Percentiles rank a stretch among this genome's conserved stretches.
Evolutionary conservation across 805 yeast genomes (phyloP).

Genomic region (Candida pseudofarinosa): DNA sequence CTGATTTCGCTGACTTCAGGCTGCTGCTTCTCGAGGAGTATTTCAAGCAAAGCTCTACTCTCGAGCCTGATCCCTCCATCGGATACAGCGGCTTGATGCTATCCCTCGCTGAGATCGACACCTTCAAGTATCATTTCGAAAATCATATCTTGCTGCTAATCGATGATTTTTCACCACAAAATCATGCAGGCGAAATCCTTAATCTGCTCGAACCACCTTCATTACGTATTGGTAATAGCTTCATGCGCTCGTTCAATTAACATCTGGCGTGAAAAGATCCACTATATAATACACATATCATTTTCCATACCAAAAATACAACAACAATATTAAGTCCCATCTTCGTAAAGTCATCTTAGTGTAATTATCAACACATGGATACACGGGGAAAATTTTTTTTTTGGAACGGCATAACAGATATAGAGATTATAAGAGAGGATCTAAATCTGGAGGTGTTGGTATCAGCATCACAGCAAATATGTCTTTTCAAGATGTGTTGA

Average conservation of each 20-base stretch:
- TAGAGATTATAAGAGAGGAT: not conserved
- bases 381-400: not conserved
- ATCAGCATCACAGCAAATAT: conserved; percentile 24
- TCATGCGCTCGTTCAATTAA: too few species aligned
- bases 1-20: conserved; percentile 10
- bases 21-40: conserved; percentile 8
- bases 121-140: conserved; percentile 1
- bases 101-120: not conserved
- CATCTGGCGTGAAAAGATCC: too few species aligned
- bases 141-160: conserved; percentile 1
- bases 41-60: not conserved
- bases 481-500: conserved; percentile 67
- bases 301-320: too few species aligned
- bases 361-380: not conserved
- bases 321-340: too few species aligned
- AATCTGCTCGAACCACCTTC: not conserved
- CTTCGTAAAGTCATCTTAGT: too few species aligned
- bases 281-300: too few species aligned
- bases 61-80: not conserved
- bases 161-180: not conserved
- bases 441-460: not conserved
- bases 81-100: not conserved
- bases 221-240: not conserved
- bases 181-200: not conserved
- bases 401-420: not conserved